Evolutionary conservation across 2,329 filamentous ascomycete genomes (phyloP), one percentile per base, ranked within the genome.

Genomic region (Pseudogymnoascus sp.): DNA sequence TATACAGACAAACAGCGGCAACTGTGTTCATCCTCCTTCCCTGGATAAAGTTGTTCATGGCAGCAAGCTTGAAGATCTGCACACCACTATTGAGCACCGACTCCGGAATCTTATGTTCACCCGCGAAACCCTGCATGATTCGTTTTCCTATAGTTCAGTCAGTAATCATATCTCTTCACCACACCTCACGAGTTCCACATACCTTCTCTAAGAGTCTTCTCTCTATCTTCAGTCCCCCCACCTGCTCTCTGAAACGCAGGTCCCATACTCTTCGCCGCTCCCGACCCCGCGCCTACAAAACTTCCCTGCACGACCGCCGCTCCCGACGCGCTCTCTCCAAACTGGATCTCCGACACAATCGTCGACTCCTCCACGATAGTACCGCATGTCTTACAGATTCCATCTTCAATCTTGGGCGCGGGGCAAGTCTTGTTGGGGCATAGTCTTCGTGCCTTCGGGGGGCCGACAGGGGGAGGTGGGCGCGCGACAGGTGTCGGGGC

Each of bases 291-390:
- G 62, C 86, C 88, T 66, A 99, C 86, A 72, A 88, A 96, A 67
- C 88, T 93, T 74, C 95, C 95, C 74, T 97, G 91, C 16, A 97
- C 91, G 61, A 96, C 84, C 62, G 93, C 93, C 60, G 90, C 91
- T 71, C 95, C 95, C 36, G 86, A 87, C 0, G 90, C 86, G 29
- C 86, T 89, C 78, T 99, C 93, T 68, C 92, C 92, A 72, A 97
- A 99, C 21, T 88, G 88, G 66, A 97, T 85, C 75, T 99, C 95
- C 60, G 91, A 85, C 64, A 97, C 93, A 67, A 97, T 96, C 72
- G 96, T 92, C 73, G 86, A 87, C 72, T 96, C 89, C 69, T 90
- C 88, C 63, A 93, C 85, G 68, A 96, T 86, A 65, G 86, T 87
- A 81, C 92, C 93, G 75, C 95, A 97, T 57, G 85, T 88, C 66